Percentiles rank a stretch among this genome's conserved stretches.
Evolutionary conservation across 2,329 filamentous ascomycete species (phyloP).

Genomic region (Lizonia empirigonia): DNA sequence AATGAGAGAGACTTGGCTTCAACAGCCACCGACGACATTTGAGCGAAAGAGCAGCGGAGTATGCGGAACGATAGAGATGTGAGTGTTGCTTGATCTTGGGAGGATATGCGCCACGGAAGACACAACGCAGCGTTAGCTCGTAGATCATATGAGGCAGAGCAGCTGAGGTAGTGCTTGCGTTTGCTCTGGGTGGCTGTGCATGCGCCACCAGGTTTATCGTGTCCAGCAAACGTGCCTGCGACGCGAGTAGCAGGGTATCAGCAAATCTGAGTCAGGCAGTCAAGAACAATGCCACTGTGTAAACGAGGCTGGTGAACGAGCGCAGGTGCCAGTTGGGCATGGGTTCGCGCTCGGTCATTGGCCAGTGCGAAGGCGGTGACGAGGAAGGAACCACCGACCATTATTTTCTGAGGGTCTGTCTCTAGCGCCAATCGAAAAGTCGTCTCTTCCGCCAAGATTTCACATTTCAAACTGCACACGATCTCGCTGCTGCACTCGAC

Average conservation of each 20-base stretch:
- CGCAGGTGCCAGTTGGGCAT: slow-evolving; percentile 14
- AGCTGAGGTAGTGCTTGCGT: slow-evolving; percentile 31
- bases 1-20: slow-evolving; percentile 84
- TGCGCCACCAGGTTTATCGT: slow-evolving; percentile 26
- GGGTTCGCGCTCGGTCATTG: slow-evolving; percentile 16
- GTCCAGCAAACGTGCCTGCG: slow-evolving; percentile 22
- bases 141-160: slow-evolving; percentile 27
- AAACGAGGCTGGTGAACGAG: slow-evolving; percentile 22
- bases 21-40: slow-evolving; percentile 53
- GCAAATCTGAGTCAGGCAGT: slow-evolving; percentile 22
- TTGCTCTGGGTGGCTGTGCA: slow-evolving; percentile 37
- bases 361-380: slow-evolving; percentile 15
- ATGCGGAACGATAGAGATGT: slow-evolving; percentile 15
- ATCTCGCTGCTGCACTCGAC: slow-evolving; percentile 24
- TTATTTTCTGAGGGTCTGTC: slow-evolving; percentile 10
- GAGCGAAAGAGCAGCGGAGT: slow-evolving; percentile 20
- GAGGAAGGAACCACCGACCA: not conserved
- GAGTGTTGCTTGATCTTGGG: slow-evolving; percentile 20
- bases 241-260: slow-evolving; percentile 20
- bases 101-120: slow-evolving; percentile 10
- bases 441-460: slow-evolving; percentile 17
- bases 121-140: slow-evolving; percentile 19
- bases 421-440: slow-evolving; percentile 26
- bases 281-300: slow-evolving; percentile 19
- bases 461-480: slow-evolving; percentile 37